Conservation (phyloP, 2,329 filamentous ascomycete species). For the Trichoderma endophyticum region DNA sequence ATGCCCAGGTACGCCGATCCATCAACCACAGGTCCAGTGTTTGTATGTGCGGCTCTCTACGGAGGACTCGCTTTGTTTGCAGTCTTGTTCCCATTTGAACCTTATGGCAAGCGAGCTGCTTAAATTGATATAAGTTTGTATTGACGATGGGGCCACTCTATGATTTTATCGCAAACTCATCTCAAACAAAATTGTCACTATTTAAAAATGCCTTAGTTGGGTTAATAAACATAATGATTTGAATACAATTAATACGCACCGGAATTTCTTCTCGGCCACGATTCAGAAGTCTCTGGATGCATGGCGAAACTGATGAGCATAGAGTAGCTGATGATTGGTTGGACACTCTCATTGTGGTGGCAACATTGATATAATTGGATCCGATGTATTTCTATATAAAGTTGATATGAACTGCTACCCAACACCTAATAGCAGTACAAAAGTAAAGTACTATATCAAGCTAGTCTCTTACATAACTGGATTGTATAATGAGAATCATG, state of each 20-base stretch:
- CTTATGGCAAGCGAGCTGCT: slow-evolving; percentile 55
- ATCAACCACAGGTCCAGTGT: slow-evolving; percentile 57
- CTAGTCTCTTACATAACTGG: too few relatives aligned
- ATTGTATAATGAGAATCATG: background rate
- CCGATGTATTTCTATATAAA: too few relatives aligned
- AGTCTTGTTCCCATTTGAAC: slow-evolving; percentile 57
- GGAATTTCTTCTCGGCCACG: too few relatives aligned
- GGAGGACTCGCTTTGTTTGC: slow-evolving; percentile 56
- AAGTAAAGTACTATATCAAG: too few relatives aligned
- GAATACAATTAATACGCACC: background rate
- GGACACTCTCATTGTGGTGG: too few relatives aligned
- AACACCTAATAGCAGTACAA: too few relatives aligned
- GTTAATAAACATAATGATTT: background rate
- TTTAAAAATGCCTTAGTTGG: background rate
- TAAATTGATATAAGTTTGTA: background rate
- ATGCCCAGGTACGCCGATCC: slow-evolving; percentile 42
- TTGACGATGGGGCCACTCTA: background rate
- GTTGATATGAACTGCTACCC: too few relatives aligned
- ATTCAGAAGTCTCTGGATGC: too few relatives aligned
- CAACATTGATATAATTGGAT: too few relatives aligned
- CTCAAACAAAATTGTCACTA: background rate
- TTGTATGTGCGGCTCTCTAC: slow-evolving; percentile 60
- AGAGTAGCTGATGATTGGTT: too few relatives aligned
- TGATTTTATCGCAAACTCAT: background rate
- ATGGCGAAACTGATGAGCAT: too few relatives aligned